Evolutionary conservation across 768 basidiomycete species (phyloP).

Genomic region (Glaciozyma antarctica): DNA sequence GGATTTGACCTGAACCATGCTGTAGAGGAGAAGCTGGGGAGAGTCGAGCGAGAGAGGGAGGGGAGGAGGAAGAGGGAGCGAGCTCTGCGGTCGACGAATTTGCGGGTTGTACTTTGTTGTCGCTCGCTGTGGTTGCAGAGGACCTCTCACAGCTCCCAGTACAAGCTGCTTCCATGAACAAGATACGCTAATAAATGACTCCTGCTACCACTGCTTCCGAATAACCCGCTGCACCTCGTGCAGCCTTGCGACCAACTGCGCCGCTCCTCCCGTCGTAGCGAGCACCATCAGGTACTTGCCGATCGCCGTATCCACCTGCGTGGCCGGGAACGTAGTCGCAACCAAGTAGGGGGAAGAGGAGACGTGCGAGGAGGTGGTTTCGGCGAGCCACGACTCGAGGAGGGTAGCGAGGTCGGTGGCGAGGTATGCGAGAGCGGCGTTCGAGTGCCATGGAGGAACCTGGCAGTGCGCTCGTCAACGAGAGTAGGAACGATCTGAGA

Average conservation of each 20-base stretch:
- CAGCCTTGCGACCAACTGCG: constrained; percentile 9
- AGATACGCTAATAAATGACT: neutral
- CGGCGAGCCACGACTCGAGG: constrained; percentile 36
- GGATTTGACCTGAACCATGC: too few species aligned
- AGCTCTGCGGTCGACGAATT: too few species aligned
- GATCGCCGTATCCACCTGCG: constrained; percentile 35
- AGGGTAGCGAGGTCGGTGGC: constrained; percentile 36
- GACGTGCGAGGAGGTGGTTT: constrained; percentile 17
- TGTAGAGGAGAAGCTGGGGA: too few species aligned
- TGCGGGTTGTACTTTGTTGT: too few species aligned
- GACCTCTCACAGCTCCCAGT: too few species aligned
- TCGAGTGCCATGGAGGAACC: constrained; percentile 34
- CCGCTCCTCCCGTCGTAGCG: constrained; percentile 4
- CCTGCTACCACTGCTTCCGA: constrained; percentile 18
- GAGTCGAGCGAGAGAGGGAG: too few species aligned
- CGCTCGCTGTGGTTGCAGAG: too few species aligned
- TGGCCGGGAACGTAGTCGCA: constrained; percentile 36
- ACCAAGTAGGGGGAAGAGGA: constrained; percentile 3
- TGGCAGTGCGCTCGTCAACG: neutral
- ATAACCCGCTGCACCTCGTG: constrained; percentile 26
- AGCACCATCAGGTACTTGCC: constrained; percentile 26
- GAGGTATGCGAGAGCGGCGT: constrained; percentile 35
- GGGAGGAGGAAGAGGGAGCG: too few species aligned
- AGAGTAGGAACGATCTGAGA: neutral
- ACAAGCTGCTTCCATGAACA: too few species aligned